phyloP scores from a whole-genome alignment of 2,329 filamentous ascomycete genomes.

The Diaporthe citri region DNA sequence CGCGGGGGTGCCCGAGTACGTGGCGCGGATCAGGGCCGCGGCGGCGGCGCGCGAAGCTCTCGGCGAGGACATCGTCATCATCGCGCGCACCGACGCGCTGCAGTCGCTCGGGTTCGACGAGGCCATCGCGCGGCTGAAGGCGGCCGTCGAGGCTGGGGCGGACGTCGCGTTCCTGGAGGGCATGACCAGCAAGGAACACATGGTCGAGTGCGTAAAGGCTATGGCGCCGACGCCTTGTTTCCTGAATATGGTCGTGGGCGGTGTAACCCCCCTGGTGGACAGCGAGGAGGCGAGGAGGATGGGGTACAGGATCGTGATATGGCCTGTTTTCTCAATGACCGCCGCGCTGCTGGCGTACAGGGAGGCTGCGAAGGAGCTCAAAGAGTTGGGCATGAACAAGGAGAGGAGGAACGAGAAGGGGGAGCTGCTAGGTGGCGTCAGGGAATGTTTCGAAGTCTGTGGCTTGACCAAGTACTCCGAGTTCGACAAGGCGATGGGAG shows the following conservation, averaged over 20 bases:
- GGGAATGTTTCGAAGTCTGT: conserved; percentile 49
- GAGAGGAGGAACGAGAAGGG: conserved; percentile 45
- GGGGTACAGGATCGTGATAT: conserved; percentile 51
- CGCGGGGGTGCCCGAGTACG: conserved; percentile 63
- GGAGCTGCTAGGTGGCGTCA: conserved; percentile 45
- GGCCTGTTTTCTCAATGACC: conserved; percentile 49
- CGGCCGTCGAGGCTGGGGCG: conserved; percentile 66
- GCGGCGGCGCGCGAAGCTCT: conserved; percentile 60
- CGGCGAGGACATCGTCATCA: conserved; percentile 71
- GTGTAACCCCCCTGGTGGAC: conserved; percentile 49
- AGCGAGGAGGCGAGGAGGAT: conserved; percentile 45
- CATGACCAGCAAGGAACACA: conserved; percentile 62
- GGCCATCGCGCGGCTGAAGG: conserved; percentile 62
- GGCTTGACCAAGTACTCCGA: conserved; percentile 46
- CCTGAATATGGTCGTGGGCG: conserved; percentile 50
- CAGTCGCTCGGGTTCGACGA: conserved; percentile 69
- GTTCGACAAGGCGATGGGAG: conserved; percentile 48
- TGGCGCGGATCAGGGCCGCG: conserved; percentile 70
- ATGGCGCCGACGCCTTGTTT: conserved; percentile 48
- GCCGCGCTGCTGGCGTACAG: conserved; percentile 49
- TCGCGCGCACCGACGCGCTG: conserved; percentile 73
- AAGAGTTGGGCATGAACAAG: conserved; percentile 48
- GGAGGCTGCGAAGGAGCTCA: conserved; percentile 49
- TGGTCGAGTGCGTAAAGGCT: conserved; percentile 36
- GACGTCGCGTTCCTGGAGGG: conserved; percentile 73